Percentiles rank a stretch among this genome's conserved stretches.
phyloP scores from a whole-genome alignment of 352 stramenopile genomes.

The Phytophthora chlamydospora region DNA sequence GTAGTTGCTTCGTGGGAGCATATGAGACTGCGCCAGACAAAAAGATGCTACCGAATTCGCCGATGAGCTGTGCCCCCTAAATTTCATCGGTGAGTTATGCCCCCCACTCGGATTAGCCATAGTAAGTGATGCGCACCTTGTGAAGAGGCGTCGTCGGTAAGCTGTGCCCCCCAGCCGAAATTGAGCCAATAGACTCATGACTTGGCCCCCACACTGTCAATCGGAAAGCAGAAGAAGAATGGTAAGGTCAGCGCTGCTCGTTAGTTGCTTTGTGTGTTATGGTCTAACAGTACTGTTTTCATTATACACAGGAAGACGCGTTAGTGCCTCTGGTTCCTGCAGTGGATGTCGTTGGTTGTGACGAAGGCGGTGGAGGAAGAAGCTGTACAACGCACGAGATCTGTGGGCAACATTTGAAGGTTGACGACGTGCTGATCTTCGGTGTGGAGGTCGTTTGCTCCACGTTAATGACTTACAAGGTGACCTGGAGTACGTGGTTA shows the following conservation, averaged over 20 bases:
- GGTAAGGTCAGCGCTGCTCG: neutral
- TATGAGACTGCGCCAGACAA: too few species aligned
- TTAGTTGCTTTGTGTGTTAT: neutral
- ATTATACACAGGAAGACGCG: neutral
- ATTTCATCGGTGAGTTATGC: slow-evolving; percentile 1
- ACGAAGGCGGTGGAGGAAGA: neutral
- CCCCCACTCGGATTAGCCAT: neutral
- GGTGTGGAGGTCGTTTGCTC: neutral
- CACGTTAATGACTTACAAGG: too few species aligned
- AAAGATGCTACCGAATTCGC: slow-evolving; percentile 1
- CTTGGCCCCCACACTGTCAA: too few species aligned
- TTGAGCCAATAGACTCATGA: slow-evolving; percentile 3
- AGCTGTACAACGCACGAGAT: neutral
- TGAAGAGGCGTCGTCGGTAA: neutral
- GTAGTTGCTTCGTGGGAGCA: too few species aligned
- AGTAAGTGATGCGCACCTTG: slow-evolving; percentile 5
- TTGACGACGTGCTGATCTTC: neutral
- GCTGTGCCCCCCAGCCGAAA: neutral
- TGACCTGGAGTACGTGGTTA: too few species aligned
- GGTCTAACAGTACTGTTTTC: neutral
- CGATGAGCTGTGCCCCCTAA: neutral
- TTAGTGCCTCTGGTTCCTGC: neutral
- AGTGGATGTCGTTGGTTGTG: slow-evolving; percentile 3
- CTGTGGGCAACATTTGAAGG: neutral
- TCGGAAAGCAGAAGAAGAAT: neutral